Base-by-base conservation (phyloP, 768 basidiomycete genomes). In the Exsudoporus frostii region DNA sequence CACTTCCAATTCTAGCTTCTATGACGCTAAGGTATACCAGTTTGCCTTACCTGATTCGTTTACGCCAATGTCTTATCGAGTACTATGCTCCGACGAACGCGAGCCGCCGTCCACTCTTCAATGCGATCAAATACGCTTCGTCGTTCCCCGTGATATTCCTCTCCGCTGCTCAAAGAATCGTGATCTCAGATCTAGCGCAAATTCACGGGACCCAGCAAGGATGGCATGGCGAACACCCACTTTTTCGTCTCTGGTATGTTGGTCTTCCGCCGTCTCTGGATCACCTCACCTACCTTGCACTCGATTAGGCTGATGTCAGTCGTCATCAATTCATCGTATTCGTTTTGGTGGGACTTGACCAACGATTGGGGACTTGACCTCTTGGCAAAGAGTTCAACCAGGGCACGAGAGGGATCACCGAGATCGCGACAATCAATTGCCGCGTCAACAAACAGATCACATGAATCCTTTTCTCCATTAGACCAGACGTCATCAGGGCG, bases 261-360 rank as follows among this genome's bases (percentile, higher is more conserved):
- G 19, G 6, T 40, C 20, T 36, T 29, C 9, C 58, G n/a, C 30
- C 10, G n/a, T 42, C 27, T 24, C 11, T 19, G 25, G 10, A 19
- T 30, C 44, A 43, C 15, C 15, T 44, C 15, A 56, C 27, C 34
- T 51, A 33, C 32, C 42, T 44, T 47, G 60, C 27, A 14, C 56
- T 29, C 39, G 29, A 38, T 20, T 51, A 96, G 93, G 94, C 70
- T 98, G 15, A 70, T 97, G 41, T 82, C 86, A 10, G 94, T 92
- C 22, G 78, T 82, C 33, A 68, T 96, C 63, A 98, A 98, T 71
- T 96, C 95, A 4, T 68, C 90, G 29, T 99, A 92, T 71, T 95
- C 94, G 3, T 98, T 96, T 70, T 99, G 93, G 91, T 99, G 97
- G 97, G 97, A 98, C 71, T 80, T 98, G 39, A 93, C 92, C 44